phyloP scores from a whole-genome alignment of 2,329 filamentous ascomycete species.

The Cladosporium colombiae region DNA sequence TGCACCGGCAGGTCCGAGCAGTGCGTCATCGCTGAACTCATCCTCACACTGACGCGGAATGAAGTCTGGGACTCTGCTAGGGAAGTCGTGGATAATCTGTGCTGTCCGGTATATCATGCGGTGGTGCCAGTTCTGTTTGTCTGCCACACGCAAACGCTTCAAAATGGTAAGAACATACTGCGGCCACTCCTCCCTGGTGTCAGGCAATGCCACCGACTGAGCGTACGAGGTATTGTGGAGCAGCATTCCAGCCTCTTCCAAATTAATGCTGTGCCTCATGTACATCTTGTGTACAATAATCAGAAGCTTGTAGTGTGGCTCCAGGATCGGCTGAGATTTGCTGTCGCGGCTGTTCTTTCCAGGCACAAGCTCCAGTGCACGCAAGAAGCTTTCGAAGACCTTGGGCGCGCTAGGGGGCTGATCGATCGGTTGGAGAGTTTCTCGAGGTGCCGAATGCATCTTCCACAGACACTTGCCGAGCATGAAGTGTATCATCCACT shows the following conservation, averaged over 20 bases:
- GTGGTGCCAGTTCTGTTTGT: constrained; percentile 95
- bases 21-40: constrained; percentile 14
- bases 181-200: constrained; percentile 55
- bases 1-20: constrained; percentile 53
- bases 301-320: constrained; percentile 90
- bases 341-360: constrained; percentile 56
- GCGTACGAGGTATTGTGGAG: constrained; percentile 58
- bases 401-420: constrained; percentile 41
- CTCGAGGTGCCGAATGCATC: constrained; percentile 54
- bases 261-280: constrained; percentile 42
- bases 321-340: constrained; percentile 75
- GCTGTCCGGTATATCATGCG: constrained; percentile 78
- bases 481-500: constrained; percentile 70
- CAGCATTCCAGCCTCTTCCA: constrained; percentile 51
- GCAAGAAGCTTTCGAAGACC: constrained; percentile 59
- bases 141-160: constrained; percentile 63
- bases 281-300: constrained; percentile 82
- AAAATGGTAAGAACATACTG: constrained; percentile 64
- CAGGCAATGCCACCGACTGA: constrained; percentile 50
- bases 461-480: constrained; percentile 73
- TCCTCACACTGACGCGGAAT: constrained; percentile 15
- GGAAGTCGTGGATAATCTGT: constrained; percentile 61
- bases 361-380: constrained; percentile 63
- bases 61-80: constrained; percentile 27
- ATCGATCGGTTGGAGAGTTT: constrained; percentile 23